Conservation (phyloP, 2,329 filamentous ascomycete species). For the Aspergillus spinulosporus region DNA sequence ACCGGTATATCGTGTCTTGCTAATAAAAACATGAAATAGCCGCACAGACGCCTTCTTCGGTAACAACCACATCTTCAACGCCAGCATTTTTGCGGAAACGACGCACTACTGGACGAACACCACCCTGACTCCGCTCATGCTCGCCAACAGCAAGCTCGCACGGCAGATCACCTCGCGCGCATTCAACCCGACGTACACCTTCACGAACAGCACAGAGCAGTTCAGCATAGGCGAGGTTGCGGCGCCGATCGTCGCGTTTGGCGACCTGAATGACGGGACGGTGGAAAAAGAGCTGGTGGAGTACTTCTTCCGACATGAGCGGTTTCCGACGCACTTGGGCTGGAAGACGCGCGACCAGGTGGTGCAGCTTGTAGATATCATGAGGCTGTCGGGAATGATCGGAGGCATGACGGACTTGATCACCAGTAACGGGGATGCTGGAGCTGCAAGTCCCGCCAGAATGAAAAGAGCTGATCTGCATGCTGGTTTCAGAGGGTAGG, state of each 20-base stretch:
- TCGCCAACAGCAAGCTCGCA: slow-evolving; percentile 50
- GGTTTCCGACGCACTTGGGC: neutral
- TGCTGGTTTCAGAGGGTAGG: too few species aligned
- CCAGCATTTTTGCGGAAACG: slow-evolving; percentile 46
- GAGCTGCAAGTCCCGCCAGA: too few species aligned
- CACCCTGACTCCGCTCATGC: slow-evolving; percentile 44
- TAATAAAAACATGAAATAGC: neutral
- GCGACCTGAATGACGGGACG: slow-evolving; percentile 43
- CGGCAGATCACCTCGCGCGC: slow-evolving; percentile 49
- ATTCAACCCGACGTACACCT: slow-evolving; percentile 52
- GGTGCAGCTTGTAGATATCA: too few species aligned
- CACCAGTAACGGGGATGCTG: too few species aligned
- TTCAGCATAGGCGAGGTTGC: slow-evolving; percentile 55
- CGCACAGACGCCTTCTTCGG: slow-evolving; percentile 43
- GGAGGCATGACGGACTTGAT: too few species aligned
- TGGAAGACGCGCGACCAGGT: neutral
- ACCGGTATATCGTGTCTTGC: too few species aligned
- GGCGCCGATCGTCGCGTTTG: slow-evolving; percentile 54
- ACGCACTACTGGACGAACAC: slow-evolving; percentile 50
- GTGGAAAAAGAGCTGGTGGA: slow-evolving; percentile 38
- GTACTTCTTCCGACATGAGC: slow-evolving; percentile 20
- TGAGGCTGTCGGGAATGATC: too few species aligned
- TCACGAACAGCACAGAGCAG: slow-evolving; percentile 43
- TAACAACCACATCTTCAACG: slow-evolving; percentile 55
- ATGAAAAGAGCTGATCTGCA: too few species aligned